Percentiles rank a stretch among this genome's conserved stretches.
Evolutionary conservation across 306 rosid species (phyloP).

Genomic region (Crotalaria pallida): DNA sequence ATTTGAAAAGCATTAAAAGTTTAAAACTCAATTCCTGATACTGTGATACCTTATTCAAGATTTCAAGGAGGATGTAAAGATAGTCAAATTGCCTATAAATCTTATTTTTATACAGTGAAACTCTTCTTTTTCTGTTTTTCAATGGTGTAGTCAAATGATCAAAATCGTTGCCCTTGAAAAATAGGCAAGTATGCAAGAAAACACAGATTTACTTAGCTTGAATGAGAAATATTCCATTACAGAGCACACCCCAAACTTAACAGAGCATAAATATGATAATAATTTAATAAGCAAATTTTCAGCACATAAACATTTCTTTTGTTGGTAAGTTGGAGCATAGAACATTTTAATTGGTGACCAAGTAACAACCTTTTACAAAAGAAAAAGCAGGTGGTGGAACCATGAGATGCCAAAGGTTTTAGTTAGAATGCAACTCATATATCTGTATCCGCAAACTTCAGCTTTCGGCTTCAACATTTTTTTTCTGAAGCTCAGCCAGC

Average conservation of each 20-base stretch:
- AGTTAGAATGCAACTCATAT: neutral
- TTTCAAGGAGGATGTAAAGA: neutral
- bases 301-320: too few relatives aligned
- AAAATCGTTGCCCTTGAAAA: neutral
- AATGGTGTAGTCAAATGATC: neutral
- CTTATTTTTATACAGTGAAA: neutral
- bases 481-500: slow-evolving; percentile 42
- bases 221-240: neutral
- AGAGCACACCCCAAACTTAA: neutral
- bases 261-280: neutral
- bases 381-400: neutral
- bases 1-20: neutral
- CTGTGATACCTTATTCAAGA: too few relatives aligned
- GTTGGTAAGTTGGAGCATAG: neutral
- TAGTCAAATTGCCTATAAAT: neutral
- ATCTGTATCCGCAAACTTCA: slow-evolving; percentile 9
- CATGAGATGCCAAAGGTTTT: slow-evolving; percentile 1
- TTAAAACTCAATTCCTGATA: neutral
- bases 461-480: slow-evolving; percentile 31
- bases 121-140: neutral
- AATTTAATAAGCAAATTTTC: neutral
- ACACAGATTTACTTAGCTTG: neutral
- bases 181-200: neutral
- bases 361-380: neutral
- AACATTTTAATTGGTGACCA: neutral